Evolutionary conservation across 192 early-diverging fungal species (phyloP).

Genomic region (Coemansia guatemalensis): DNA sequence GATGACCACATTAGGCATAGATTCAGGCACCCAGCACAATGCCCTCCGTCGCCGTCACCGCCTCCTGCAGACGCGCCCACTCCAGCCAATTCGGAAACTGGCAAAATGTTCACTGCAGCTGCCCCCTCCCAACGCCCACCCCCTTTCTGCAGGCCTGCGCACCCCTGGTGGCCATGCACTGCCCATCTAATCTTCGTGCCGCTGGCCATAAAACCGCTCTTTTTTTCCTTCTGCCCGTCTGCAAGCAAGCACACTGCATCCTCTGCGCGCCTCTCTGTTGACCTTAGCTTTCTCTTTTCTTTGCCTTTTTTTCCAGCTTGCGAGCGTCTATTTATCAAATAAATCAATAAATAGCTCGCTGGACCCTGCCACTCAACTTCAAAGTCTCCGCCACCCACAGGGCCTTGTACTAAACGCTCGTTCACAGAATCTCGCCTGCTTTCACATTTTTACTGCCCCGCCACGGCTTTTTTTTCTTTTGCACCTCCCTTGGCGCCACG

Average conservation of each 20-base stretch:
- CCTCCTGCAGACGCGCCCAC: background rate
- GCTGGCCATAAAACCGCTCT: background rate
- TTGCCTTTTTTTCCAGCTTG: background rate
- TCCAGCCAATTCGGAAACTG: constrained; percentile 5
- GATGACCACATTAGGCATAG: no score
- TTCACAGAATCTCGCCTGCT: no score
- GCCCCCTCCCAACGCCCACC: background rate
- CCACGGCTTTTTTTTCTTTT: no score
- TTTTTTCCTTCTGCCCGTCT: background rate
- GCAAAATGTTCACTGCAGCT: background rate
- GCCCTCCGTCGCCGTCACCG: background rate
- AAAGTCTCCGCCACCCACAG: no score
- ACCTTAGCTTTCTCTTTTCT: background rate
- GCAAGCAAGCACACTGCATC: background rate
- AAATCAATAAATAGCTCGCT: background rate
- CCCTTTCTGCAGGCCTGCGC: background rate
- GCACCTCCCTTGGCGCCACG: no score
- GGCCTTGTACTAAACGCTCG: no score
- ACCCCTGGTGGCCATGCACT: background rate
- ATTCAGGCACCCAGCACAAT: background rate
- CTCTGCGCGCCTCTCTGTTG: no score
- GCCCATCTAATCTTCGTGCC: background rate
- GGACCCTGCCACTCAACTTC: background rate
- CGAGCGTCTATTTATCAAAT: background rate
- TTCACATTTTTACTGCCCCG: no score